Percentiles rank a stretch among this genome's conserved stretches.
Evolutionary conservation across 2,329 filamentous ascomycete species (phyloP).

Genomic region (Cladophialophora yegresii): DNA sequence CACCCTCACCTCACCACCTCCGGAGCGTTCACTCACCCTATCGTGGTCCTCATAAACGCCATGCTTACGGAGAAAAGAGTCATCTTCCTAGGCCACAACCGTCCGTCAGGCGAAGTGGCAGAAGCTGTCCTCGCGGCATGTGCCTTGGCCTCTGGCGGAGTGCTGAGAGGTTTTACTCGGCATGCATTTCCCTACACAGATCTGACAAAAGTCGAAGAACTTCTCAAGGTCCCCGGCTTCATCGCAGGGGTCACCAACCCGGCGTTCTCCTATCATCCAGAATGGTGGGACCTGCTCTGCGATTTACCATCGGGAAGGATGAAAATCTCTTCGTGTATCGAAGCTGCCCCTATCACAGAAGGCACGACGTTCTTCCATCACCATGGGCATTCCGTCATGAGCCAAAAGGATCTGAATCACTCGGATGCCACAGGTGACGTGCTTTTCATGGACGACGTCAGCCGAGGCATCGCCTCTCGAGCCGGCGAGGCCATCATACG

Average conservation of each 20-base stretch:
- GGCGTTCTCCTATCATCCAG: constrained; percentile 87
- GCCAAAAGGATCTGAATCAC: constrained; percentile 37
- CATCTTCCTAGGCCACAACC: constrained; percentile 92
- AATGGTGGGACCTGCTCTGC: constrained; percentile 98
- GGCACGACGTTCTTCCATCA: constrained; percentile 86
- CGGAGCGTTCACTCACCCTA: constrained; percentile 84
- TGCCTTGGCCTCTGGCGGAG: constrained; percentile 84
- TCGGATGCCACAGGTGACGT: constrained; percentile 79
- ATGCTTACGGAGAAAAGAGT: constrained; percentile 94
- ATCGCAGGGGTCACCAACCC: constrained; percentile 98
- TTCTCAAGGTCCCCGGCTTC: constrained; percentile 93
- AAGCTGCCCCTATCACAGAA: constrained; percentile 77
- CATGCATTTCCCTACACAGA: constrained; percentile 98
- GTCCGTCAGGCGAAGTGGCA: constrained; percentile 92
- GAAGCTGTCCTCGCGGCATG: constrained; percentile 98
- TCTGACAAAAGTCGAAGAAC: constrained; percentile 93
- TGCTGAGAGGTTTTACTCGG: constrained; percentile 90
- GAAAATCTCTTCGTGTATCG: constrained; percentile 89
- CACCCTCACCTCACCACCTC: constrained; percentile 94
- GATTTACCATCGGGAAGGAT: constrained; percentile 89
- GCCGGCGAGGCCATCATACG: constrained; percentile 88
- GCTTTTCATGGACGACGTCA: constrained; percentile 83
- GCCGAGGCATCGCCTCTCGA: constrained; percentile 78
- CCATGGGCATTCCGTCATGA: constrained; percentile 57
- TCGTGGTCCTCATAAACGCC: constrained; percentile 92